These are phyloP conservation scores for Gorgonomyces haynaldii DNA, from an alignment of 192 early-diverging fungal genomes.

Conservation along the genomic window DNA sequence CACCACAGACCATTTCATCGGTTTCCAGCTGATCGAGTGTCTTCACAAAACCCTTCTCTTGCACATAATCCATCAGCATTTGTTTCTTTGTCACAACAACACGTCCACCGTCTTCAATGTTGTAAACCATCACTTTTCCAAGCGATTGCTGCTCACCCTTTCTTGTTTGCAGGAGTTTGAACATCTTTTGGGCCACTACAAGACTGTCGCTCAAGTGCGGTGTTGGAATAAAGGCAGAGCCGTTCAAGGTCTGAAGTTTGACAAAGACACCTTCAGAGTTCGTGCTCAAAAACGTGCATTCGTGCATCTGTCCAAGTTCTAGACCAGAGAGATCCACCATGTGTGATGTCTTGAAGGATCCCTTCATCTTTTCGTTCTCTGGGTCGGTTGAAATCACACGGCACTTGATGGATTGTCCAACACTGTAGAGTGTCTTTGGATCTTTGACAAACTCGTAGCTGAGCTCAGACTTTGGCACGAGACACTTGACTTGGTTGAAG, in stretches of 20 bases:
- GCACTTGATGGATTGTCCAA: neutral
- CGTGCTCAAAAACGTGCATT: neutral
- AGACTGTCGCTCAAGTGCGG: constrained; percentile 7
- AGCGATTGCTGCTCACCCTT: constrained; percentile 40
- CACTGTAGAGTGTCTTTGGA: neutral
- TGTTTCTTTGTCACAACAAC: constrained; percentile 56
- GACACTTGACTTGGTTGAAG: constrained; percentile 60
- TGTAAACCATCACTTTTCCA: constrained; percentile 45
- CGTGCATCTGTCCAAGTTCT: neutral
- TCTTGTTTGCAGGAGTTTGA: constrained; percentile 23
- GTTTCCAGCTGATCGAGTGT: constrained; percentile 38
- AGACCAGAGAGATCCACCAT: neutral
- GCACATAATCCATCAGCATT: constrained; percentile 43
- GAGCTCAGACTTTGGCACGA: constrained; percentile 62
- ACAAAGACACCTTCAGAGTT: neutral
- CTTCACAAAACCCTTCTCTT: constrained; percentile 27
- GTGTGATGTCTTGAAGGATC: constrained; percentile 54
- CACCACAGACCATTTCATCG: constrained; percentile 61
- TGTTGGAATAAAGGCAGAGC: neutral
- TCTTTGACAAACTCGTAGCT: constrained; percentile 26
- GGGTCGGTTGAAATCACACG: neutral
- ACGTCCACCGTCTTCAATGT: constrained; percentile 30
- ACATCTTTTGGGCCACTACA: neutral
- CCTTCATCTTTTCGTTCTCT: constrained; percentile 38
- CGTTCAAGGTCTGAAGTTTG: neutral